A percentile compares a stretch with the other conserved stretches of the same genome.
These are phyloP conservation scores for Glycine tomentella DNA, from an alignment of 306 rosid species.

Conservation along the genomic window DNA sequence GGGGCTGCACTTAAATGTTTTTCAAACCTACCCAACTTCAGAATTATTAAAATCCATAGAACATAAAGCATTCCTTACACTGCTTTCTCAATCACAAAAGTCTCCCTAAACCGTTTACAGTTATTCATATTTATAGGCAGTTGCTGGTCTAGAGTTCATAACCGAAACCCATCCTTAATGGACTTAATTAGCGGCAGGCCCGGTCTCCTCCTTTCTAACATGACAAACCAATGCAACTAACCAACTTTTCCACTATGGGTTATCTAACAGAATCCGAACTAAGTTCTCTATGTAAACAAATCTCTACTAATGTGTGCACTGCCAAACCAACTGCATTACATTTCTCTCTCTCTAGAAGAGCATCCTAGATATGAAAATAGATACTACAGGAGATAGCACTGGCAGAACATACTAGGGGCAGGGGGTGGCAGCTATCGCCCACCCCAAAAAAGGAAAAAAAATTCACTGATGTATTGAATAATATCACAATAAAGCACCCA, in stretches of 20 bases:
- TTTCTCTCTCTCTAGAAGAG: slow-evolving; percentile 18
- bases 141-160: background rate
- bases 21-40: no score
- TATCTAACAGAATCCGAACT: background rate
- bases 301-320: background rate
- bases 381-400: slow-evolving; percentile 3
- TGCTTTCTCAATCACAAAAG: no score
- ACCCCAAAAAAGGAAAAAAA: background rate
- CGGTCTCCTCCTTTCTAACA: background rate
- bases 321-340: background rate
- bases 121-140: background rate
- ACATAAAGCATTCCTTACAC: no score
- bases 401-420: background rate
- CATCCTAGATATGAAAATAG: slow-evolving; percentile 26
- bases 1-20: no score
- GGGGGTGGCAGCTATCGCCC: background rate
- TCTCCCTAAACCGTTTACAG: background rate
- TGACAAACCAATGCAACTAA: background rate
- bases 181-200: background rate
- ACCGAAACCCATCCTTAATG: background rate
- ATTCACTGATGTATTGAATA: no score
- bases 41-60: no score
- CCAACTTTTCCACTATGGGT: background rate
- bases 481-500: no score
- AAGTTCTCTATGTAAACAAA: slow-evolving; percentile 1